Conservation (phyloP, 768 basidiomycete species). For the Amanita phalloides region DNA sequence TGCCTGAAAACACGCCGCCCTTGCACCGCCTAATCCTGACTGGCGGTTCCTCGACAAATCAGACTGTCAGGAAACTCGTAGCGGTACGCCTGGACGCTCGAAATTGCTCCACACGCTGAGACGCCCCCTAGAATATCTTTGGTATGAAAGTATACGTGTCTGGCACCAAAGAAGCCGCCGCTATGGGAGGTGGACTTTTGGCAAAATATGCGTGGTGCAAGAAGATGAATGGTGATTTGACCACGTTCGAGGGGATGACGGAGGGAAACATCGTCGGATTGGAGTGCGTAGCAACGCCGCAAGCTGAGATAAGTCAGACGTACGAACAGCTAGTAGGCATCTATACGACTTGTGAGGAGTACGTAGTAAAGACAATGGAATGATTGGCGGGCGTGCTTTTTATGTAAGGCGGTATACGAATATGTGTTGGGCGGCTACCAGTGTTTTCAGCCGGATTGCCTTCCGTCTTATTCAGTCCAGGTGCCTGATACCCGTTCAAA, state of each 20-base stretch:
- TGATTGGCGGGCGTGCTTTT: neutral
- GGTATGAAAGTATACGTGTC: slow-evolving; percentile 65
- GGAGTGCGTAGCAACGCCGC: slow-evolving; percentile 53
- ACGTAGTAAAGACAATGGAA: slow-evolving; percentile 22
- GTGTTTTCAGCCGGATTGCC: neutral
- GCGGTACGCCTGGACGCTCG: slow-evolving; percentile 27
- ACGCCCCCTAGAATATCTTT: slow-evolving; percentile 47
- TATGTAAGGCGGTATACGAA: no score
- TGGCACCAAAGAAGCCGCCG: slow-evolving; percentile 57
- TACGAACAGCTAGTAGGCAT: slow-evolving; percentile 43
- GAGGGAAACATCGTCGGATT: slow-evolving; percentile 38
- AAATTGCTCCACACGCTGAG: neutral
- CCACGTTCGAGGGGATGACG: slow-evolving; percentile 58
- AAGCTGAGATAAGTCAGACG: slow-evolving; percentile 27
- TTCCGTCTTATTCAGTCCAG: neutral
- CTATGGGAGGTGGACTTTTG: slow-evolving; percentile 59
- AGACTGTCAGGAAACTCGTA: slow-evolving; percentile 59
- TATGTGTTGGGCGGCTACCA: neutral
- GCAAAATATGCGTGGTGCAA: slow-evolving; percentile 69
- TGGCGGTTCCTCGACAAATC: slow-evolving; percentile 71
- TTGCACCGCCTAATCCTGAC: slow-evolving; percentile 64
- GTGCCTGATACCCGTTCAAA: neutral
- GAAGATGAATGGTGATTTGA: slow-evolving; percentile 24
- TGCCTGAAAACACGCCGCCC: slow-evolving; percentile 42
- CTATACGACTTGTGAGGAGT: slow-evolving; percentile 49